phyloP scores from a whole-genome alignment of 2,329 filamentous ascomycete species.

The Amauroascus niger region DNA sequence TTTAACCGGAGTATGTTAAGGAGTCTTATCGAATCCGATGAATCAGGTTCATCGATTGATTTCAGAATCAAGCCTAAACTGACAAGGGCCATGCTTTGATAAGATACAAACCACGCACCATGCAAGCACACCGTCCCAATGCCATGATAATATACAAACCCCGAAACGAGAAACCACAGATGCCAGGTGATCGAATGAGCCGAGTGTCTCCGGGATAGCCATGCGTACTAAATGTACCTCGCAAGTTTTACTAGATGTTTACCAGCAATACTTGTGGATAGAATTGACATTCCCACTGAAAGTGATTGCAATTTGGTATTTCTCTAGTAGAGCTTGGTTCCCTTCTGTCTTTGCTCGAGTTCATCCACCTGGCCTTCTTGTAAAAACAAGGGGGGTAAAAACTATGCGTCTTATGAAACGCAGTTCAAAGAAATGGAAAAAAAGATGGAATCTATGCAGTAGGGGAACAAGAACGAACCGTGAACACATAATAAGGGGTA shows the following conservation, averaged over 20 bases:
- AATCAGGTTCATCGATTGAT: background rate
- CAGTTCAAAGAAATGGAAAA: background rate
- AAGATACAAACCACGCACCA: constrained; percentile 1
- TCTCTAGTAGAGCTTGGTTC: constrained; percentile 2
- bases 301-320: constrained; percentile 13
- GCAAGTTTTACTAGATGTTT: constrained; percentile 4
- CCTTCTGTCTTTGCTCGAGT: background rate
- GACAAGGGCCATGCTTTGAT: background rate
- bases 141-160: constrained; percentile 7
- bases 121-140: constrained; percentile 7
- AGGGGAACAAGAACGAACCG: background rate
- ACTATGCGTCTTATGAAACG: background rate
- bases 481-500: background rate
- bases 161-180: background rate
- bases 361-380: background rate
- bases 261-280: constrained; percentile 13
- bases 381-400: background rate
- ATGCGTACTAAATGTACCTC: background rate
- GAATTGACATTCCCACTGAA: constrained; percentile 13
- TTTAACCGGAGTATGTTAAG: no score
- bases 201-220: background rate
- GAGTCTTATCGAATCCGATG: no score
- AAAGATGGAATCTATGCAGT: constrained; percentile 4
- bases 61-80: background rate
- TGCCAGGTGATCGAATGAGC: background rate